Base-by-base conservation (phyloP, 1,139 yeast species). In the Cylindricascospora bacillispora region DNA sequence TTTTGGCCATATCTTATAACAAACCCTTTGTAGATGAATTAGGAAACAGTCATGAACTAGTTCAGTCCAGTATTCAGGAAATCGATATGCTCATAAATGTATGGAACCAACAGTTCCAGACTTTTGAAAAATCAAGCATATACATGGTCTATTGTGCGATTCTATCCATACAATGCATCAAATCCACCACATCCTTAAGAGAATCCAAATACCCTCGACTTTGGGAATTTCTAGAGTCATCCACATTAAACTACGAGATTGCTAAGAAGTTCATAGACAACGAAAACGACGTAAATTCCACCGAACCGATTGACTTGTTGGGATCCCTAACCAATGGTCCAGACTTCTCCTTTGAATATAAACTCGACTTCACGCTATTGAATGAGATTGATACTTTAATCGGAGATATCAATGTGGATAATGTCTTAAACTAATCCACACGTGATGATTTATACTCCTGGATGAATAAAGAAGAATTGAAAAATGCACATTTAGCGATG, bases 401-500 rank as follows among this genome's bases (percentile, higher is more conserved):
- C 18, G 50, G 44, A 14, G 38, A 35, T 15, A 13, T n/a, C 21
- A 24, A 14, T 19, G 16, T 21, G n/a, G 17, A 20, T 11, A 25
- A 16, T 9, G 20, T 19, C 18, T 19, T 15, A n/a, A n/a, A n/a
- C n/a, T n/a, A n/a, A 11, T 22, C 25, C 4, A 20, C 6, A 17
- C 15, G 21, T 18, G 26, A 22, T 23, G 13, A 21, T 21, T 6
- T 13, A 13, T n/a, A n/a, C n/a, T n/a, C n/a, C n/a, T n/a, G n/a
- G 53, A 55, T 3, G 60, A 80, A 14, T 66, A 67, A 34, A 85
- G 93, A 9, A 62, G 75, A 1, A 80, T 71, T 5, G 67, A 70
- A 2, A 67, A 70, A 39, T 80, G 76, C 44, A 52, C 60, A 12
- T 81, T 80, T 49, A 66, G 66, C 38, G 83, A 81, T 54, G 65